Evolutionary conservation across 306 rosid genomes (phyloP).

Genomic region (Glycine tomentella): DNA sequence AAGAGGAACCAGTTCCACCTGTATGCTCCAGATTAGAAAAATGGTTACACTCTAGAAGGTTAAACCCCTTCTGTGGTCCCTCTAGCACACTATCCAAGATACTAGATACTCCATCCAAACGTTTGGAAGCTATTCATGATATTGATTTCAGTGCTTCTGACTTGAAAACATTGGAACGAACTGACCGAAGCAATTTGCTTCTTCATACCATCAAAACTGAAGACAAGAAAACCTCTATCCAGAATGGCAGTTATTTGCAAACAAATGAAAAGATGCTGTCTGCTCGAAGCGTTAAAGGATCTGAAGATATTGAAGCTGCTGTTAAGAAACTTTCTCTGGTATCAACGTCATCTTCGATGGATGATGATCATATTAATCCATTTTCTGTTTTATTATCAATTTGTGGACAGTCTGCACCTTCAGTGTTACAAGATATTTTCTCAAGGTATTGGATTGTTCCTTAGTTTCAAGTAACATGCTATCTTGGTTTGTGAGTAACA

Average conservation of each 20-base stretch:
- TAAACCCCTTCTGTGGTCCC: constrained; percentile 64
- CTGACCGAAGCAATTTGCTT: constrained; percentile 44
- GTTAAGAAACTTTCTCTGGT: constrained; percentile 75
- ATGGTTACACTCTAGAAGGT: constrained; percentile 70
- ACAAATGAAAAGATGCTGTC: constrained; percentile 32
- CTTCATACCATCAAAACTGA: constrained; percentile 36
- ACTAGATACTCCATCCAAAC: constrained; percentile 63
- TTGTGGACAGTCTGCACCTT: constrained; percentile 87
- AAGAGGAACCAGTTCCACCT: constrained; percentile 60
- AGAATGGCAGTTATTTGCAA: constrained; percentile 43
- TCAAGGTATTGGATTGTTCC: constrained; percentile 68
- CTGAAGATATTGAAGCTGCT: constrained; percentile 63
- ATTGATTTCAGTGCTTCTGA: constrained; percentile 42
- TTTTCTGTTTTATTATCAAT: constrained; percentile 69
- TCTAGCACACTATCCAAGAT: constrained; percentile 80
- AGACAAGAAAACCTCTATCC: constrained; percentile 34
- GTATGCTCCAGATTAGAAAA: constrained; percentile 75
- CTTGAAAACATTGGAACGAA: constrained; percentile 51
- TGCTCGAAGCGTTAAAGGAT: constrained; percentile 43
- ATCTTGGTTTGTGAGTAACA: constrained; percentile 19
- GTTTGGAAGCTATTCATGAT: constrained; percentile 50
- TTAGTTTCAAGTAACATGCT: constrained; percentile 36
- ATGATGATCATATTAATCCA: constrained; percentile 58
- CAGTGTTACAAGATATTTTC: constrained; percentile 61
- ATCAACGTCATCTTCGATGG: constrained; percentile 61